Evolutionary conservation across 768 basidiomycete genomes (phyloP).

Genomic region (Tulasnella sp.): DNA sequence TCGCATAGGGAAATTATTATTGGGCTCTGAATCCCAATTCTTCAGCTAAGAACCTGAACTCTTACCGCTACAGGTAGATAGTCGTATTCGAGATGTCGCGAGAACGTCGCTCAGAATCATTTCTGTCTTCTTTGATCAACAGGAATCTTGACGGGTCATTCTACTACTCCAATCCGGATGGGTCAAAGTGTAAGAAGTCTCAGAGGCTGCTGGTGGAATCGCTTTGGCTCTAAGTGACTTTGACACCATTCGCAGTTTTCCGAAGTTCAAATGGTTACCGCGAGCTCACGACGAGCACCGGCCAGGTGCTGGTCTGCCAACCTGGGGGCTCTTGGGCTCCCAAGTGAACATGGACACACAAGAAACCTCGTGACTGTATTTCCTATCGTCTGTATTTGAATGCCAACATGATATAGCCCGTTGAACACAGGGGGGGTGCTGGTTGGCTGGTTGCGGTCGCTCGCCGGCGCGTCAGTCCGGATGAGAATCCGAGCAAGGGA

Average conservation of each 20-base stretch:
- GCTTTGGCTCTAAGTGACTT: neutral
- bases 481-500: too few relatives aligned
- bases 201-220: neutral
- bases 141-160: too few relatives aligned
- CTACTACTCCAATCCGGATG: neutral
- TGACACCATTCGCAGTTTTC: neutral
- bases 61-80: neutral
- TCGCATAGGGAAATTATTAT: neutral
- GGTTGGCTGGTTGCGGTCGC: neutral
- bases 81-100: neutral
- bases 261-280: neutral
- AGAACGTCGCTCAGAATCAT: constrained; percentile 22
- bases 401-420: neutral
- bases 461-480: neutral
- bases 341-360: too few relatives aligned
- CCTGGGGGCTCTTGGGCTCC: neutral
- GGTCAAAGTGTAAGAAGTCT: constrained; percentile 13
- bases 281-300: too few relatives aligned
- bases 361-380: neutral
- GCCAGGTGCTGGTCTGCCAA: too few relatives aligned
- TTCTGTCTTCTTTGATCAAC: too few relatives aligned
- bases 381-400: neutral
- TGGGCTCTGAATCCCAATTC: neutral
- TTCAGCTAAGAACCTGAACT: neutral
- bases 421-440: neutral